These are phyloP conservation scores for Fusarium haematococcum DNA, from an alignment of 2,329 filamentous ascomycete species.

Conservation along the genomic window DNA sequence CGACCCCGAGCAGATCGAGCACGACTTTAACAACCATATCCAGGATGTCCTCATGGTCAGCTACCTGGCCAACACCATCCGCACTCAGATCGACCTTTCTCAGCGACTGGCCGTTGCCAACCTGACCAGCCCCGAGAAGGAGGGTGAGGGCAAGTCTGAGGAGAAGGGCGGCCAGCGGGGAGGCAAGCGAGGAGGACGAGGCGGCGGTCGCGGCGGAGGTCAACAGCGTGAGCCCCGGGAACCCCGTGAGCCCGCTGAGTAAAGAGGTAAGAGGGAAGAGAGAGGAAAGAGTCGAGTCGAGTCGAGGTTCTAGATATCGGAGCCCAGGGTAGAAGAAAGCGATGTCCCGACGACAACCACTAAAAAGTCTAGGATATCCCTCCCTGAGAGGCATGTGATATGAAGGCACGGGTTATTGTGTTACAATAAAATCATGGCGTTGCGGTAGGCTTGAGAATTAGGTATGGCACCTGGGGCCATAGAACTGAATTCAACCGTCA, in stretches of 20 bases:
- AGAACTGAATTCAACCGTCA: slow-evolving; percentile 52
- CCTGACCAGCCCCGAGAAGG: slow-evolving; percentile 64
- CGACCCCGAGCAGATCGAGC: slow-evolving; percentile 88
- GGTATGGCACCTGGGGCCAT: slow-evolving; percentile 46
- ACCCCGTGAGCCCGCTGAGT: slow-evolving; percentile 54
- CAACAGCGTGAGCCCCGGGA: slow-evolving; percentile 62
- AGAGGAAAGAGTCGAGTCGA: slow-evolving; percentile 6
- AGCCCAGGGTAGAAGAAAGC: slow-evolving; percentile 37
- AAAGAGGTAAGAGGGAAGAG: slow-evolving; percentile 23
- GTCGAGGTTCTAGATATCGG: slow-evolving; percentile 30
- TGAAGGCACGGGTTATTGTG: slow-evolving; percentile 47
- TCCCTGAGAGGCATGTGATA: slow-evolving; percentile 45
- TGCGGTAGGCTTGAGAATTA: slow-evolving; percentile 51
- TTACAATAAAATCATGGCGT: slow-evolving; percentile 53
- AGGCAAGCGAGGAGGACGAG: slow-evolving; percentile 62
- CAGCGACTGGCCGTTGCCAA: slow-evolving; percentile 90
- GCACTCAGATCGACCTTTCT: slow-evolving; percentile 97
- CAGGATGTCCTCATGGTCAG: slow-evolving; percentile 98
- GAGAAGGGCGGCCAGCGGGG: slow-evolving; percentile 61
- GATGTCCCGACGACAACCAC: slow-evolving; percentile 33
- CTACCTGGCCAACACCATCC: slow-evolving; percentile 98
- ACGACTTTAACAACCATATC: slow-evolving; percentile 99
- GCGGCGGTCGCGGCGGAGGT: slow-evolving; percentile 63
- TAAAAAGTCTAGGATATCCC: slow-evolving; percentile 37
- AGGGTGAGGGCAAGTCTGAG: slow-evolving; percentile 61